Percentiles rank a stretch among this genome's conserved stretches.
Evolutionary conservation across 2,329 filamentous ascomycete species (phyloP).

Genomic region (Cadophora gregata): DNA sequence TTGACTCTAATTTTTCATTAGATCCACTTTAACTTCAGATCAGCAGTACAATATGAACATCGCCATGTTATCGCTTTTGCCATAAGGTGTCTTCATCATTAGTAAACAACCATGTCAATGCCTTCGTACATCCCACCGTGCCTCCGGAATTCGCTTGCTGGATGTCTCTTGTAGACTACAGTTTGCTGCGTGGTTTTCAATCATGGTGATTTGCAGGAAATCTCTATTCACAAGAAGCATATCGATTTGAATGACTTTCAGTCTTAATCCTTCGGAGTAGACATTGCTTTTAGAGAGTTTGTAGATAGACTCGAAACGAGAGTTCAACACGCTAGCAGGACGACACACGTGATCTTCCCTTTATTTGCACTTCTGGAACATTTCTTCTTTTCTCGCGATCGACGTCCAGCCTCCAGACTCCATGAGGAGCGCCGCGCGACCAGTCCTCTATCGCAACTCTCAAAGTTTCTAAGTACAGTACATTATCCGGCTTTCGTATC

Average conservation of each 20-base stretch:
- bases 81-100: no score
- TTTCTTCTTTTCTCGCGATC: neutral
- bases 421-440: neutral
- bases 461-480: neutral
- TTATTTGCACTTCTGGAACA: neutral
- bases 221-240: neutral
- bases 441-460: neutral
- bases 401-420: neutral
- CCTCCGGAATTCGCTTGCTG: no score
- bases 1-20: no score
- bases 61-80: no score
- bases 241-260: neutral
- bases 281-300: neutral
- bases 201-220: no score
- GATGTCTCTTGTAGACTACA: no score
- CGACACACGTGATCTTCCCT: neutral
- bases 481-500: no score
- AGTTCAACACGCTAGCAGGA: neutral
- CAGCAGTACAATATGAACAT: no score
- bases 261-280: neutral
- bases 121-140: no score
- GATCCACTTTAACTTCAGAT: no score
- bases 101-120: no score
- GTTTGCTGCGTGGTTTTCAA: no score
- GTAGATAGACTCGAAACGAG: neutral